These are phyloP conservation scores for Sarcocystis neurona DNA, from an alignment of 169 alveolate genomes.

Conservation along the genomic window DNA sequence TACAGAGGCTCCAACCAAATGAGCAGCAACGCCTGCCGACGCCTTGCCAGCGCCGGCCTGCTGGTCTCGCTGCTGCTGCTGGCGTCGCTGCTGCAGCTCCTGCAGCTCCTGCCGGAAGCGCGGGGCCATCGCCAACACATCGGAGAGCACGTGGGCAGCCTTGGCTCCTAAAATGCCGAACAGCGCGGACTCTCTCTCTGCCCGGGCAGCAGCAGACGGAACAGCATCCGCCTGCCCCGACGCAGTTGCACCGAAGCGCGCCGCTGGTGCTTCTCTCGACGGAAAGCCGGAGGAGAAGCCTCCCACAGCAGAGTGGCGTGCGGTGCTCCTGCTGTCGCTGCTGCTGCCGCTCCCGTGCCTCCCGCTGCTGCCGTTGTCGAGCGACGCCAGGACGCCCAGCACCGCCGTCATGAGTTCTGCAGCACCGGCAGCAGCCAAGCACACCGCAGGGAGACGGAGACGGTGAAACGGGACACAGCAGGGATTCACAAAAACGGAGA, in stretches of 20 bases:
- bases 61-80: neutral
- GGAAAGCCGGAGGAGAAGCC: neutral
- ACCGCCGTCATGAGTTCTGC: neutral
- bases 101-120: constrained; percentile 25
- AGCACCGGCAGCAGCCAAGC: neutral
- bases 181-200: neutral
- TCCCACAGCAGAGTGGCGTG: too few species aligned
- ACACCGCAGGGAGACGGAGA: neutral
- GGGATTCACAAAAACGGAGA: neutral
- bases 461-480: neutral
- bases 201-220: constrained; percentile 22
- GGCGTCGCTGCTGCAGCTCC: neutral
- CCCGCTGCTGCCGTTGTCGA: neutral
- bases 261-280: neutral
- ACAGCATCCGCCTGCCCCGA: neutral
- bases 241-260: neutral
- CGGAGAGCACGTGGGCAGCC: constrained; percentile 20
- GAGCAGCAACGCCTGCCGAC: neutral
- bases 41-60: neutral
- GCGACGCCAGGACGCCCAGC: constrained; percentile 31
- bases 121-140: neutral
- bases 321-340: constrained; percentile 4
- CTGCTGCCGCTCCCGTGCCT: neutral
- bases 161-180: constrained; percentile 11
- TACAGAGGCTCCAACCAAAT: neutral